A percentile compares a stretch with the other conserved stretches of the same genome.
Conservation (phyloP, 805 yeast genomes). For the Candida coleopterorum region DNA sequence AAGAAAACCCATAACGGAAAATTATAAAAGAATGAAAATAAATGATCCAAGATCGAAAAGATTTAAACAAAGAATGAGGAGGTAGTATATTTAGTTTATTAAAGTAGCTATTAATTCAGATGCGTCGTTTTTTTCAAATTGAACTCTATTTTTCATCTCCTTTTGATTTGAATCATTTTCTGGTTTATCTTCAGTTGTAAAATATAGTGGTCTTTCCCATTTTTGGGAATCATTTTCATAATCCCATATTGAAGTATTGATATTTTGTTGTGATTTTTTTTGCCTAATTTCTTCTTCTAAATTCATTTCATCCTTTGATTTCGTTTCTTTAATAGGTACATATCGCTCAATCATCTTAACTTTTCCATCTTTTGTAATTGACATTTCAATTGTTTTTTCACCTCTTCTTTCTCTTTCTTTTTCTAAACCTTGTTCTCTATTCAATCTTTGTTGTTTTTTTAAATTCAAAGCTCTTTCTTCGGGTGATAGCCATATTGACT, state of each 20-base stretch:
- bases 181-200: slow-evolving; percentile 8
- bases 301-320: slow-evolving; percentile 31
- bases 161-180: not conserved
- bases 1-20: slow-evolving; percentile 37
- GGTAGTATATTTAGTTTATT: slow-evolving; percentile 13
- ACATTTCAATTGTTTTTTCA: slow-evolving; percentile 68
- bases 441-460: slow-evolving; percentile 76
- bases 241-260: slow-evolving; percentile 49
- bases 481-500: slow-evolving; percentile 75
- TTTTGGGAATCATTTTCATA: slow-evolving; percentile 47
- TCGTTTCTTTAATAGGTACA: slow-evolving; percentile 9
- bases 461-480: slow-evolving; percentile 83
- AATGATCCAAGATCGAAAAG: slow-evolving; percentile 41
- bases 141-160: slow-evolving; percentile 20
- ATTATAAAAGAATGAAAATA: slow-evolving; percentile 50
- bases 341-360: slow-evolving; percentile 56
- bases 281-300: slow-evolving; percentile 30
- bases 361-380: slow-evolving; percentile 68
- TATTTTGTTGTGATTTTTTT: slow-evolving; percentile 26
- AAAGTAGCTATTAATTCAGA: slow-evolving; percentile 20
- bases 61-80: slow-evolving; percentile 38
- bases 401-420: slow-evolving; percentile 71
- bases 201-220: slow-evolving; percentile 53
- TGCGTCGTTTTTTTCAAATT: slow-evolving; percentile 13
- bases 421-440: slow-evolving; percentile 57